Conservation (phyloP, 2,329 filamentous ascomycete species). For the Ophiostoma himal-ulmi region DNA sequence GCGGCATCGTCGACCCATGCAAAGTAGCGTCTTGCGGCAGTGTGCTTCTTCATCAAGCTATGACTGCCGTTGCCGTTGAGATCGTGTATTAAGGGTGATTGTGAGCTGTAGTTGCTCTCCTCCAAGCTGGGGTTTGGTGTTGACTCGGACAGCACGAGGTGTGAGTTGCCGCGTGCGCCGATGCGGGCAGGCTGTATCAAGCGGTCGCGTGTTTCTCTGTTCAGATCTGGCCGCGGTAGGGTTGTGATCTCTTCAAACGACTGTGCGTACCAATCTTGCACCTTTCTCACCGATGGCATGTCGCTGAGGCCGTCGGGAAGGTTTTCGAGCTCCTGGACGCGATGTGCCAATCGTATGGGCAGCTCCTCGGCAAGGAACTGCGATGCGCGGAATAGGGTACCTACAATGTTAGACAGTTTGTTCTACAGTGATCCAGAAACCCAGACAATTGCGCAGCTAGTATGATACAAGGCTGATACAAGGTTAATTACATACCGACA, state of each 20-base stretch:
- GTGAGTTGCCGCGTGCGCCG: constrained; percentile 47
- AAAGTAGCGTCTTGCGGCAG: constrained; percentile 70
- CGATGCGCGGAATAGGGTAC: constrained; percentile 92
- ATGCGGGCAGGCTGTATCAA: constrained; percentile 62
- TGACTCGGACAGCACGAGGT: constrained; percentile 65
- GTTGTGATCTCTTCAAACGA: constrained; percentile 99
- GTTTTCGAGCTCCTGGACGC: constrained; percentile 87
- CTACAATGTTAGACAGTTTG: constrained; percentile 39
- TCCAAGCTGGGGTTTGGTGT: constrained; percentile 86
- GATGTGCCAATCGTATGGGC: constrained; percentile 90
- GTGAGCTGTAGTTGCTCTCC: constrained; percentile 70
- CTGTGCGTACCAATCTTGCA: constrained; percentile 98
- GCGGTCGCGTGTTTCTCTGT: constrained; percentile 68
- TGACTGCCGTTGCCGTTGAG: constrained; percentile 36
- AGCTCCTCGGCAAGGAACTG: constrained; percentile 98
- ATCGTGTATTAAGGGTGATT: constrained; percentile 31
- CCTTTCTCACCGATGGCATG: constrained; percentile 92
- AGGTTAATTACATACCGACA: constrained; percentile 54
- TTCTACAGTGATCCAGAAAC: background rate
- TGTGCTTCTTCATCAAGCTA: constrained; percentile 40
- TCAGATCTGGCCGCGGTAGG: constrained; percentile 70
- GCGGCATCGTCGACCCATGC: constrained; percentile 80
- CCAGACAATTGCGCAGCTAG: background rate
- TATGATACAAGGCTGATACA: background rate
- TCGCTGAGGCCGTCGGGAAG: constrained; percentile 94